Evolutionary conservation across 768 basidiomycete genomes (phyloP).

Genomic region (Mycena latifolia): DNA sequence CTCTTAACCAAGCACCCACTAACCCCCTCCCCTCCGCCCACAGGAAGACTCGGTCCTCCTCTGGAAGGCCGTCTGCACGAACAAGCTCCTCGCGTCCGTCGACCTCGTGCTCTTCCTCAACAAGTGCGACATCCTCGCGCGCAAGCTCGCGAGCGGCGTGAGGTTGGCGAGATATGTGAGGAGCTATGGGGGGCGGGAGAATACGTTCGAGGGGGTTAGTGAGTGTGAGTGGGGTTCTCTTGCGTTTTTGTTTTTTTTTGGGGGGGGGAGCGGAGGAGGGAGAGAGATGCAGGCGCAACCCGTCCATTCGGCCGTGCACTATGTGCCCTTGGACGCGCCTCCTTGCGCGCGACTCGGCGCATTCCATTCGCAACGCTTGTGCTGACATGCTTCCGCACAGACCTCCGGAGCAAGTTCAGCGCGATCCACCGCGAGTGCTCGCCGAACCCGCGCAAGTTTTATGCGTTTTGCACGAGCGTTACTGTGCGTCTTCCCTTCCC

Average conservation of each 20-base stretch:
- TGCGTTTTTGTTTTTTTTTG: background rate
- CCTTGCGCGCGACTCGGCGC: too few relatives aligned
- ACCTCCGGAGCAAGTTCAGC: conserved; percentile 77
- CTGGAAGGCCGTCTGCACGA: conserved; percentile 89
- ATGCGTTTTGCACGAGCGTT: conserved; percentile 82
- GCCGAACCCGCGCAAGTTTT: conserved; percentile 80
- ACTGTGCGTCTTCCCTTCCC: conserved; percentile 57
- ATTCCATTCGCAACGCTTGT: too few relatives aligned
- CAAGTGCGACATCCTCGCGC: conserved; percentile 86
- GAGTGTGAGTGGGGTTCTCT: conserved; percentile 74
- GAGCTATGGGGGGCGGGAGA: conserved; percentile 78
- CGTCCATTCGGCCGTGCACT: too few relatives aligned
- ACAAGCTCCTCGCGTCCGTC: conserved; percentile 83
- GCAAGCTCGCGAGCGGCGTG: conserved; percentile 74
- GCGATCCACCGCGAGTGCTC: conserved; percentile 85
- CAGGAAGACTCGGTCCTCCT: conserved; percentile 91
- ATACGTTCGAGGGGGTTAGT: conserved; percentile 76
- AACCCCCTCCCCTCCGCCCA: background rate
- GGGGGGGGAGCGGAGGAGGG: too few relatives aligned
- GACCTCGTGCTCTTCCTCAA: conserved; percentile 89
- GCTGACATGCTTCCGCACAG: conserved; percentile 45
- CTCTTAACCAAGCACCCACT: too few relatives aligned
- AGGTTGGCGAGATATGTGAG: conserved; percentile 77
- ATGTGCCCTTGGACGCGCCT: too few relatives aligned
- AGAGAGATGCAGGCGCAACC: too few relatives aligned